Conservation (phyloP, 1,139 yeast genomes). For the Blastobotrys petasosporus region DNA sequence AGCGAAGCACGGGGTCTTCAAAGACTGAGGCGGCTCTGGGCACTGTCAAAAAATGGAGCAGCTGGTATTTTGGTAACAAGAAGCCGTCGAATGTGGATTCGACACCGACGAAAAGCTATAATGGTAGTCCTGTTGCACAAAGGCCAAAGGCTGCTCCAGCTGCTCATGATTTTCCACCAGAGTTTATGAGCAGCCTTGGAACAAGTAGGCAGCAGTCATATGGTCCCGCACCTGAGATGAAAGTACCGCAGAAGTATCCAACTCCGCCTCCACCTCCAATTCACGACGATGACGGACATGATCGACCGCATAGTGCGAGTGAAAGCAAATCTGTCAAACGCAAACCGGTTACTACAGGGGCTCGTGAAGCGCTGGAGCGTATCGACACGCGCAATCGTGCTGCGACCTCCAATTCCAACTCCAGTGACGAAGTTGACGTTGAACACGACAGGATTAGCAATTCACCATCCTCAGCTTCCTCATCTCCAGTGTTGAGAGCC, state of each 20-base stretch:
- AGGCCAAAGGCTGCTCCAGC: conserved; percentile 15
- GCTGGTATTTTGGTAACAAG: conserved; percentile 29
- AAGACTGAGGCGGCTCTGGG: conserved; percentile 20
- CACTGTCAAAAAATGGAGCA: conserved; percentile 29
- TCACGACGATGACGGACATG: not conserved
- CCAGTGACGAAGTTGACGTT: too few species aligned
- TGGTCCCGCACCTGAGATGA: conserved; percentile 25
- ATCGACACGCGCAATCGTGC: too few species aligned
- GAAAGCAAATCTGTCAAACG: not conserved
- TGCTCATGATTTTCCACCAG: conserved; percentile 31
- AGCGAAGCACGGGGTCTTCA: conserved; percentile 1
- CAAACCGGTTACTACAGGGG: too few species aligned
- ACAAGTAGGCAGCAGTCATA: conserved; percentile 17
- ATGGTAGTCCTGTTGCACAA: not conserved
- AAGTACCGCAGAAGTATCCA: conserved; percentile 19
- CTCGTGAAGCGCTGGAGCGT: too few species aligned
- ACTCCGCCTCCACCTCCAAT: conserved; percentile 11
- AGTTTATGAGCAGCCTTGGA: conserved; percentile 21
- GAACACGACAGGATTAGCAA: too few species aligned
- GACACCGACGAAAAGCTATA: not conserved
- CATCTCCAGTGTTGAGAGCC: too few species aligned
- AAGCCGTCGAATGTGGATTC: not conserved
- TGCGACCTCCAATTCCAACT: too few species aligned
- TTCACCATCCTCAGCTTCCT: too few species aligned
- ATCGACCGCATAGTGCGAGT: not conserved